Evolutionary conservation across 805 yeast species (phyloP).

Genomic region (Candida maesae): DNA sequence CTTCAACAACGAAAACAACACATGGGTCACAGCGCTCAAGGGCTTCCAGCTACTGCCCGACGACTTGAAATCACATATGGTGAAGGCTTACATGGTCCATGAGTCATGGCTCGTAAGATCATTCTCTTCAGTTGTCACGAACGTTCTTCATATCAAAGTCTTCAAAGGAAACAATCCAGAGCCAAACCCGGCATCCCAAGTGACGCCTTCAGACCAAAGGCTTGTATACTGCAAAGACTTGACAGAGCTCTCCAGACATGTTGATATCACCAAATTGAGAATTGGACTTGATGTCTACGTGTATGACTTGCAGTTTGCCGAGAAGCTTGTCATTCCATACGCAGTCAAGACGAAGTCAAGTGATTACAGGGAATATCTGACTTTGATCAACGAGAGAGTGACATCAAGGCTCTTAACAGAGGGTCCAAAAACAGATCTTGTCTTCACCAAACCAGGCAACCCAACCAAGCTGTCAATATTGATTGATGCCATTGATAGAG

Average conservation of each 20-base stretch:
- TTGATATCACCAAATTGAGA: conserved; percentile 75
- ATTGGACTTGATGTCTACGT: conserved; percentile 73
- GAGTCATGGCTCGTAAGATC: conserved; percentile 88
- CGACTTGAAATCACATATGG: conserved; percentile 47
- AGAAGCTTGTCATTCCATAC: conserved; percentile 45
- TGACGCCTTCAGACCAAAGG: conserved; percentile 17
- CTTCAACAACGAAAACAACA: conserved; percentile 34
- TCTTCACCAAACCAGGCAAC: conserved; percentile 57
- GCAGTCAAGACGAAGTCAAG: conserved; percentile 28
- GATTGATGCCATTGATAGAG: conserved; percentile 47
- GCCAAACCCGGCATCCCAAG: neutral
- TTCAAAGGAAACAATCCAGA: conserved; percentile 25
- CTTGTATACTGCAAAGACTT: conserved; percentile 34
- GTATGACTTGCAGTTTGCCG: conserved; percentile 54
- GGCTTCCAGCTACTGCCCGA: conserved; percentile 57
- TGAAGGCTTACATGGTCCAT: conserved; percentile 74
- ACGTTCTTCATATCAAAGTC: conserved; percentile 51
- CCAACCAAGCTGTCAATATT: conserved; percentile 41
- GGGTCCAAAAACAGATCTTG: conserved; percentile 36
- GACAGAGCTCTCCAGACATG: conserved; percentile 30
- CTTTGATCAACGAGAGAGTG: conserved; percentile 44
- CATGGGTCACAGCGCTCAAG: conserved; percentile 71
- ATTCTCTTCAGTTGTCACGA: conserved; percentile 64
- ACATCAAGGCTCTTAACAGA: conserved; percentile 44
- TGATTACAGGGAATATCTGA: conserved; percentile 34